A percentile compares a stretch with the other conserved stretches of the same genome.
Evolutionary conservation across 1,284 basidiomycete species (phyloP).

Genomic region (Singerocomus inundabilis): DNA sequence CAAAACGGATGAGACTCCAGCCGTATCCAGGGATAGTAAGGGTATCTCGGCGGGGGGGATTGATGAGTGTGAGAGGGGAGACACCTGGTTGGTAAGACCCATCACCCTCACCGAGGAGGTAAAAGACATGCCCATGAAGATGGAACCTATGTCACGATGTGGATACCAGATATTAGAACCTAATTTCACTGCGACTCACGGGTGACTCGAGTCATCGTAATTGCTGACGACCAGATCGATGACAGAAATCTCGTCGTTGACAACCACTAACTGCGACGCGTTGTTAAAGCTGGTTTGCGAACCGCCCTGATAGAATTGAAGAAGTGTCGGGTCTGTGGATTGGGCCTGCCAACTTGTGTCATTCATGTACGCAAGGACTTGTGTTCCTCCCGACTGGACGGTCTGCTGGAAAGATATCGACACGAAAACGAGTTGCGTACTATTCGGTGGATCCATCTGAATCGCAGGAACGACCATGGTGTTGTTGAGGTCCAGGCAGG

Average conservation of each 20-base stretch:
- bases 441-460: conserved; percentile 30
- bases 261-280: conserved; percentile 25
- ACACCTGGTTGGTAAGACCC: conserved; percentile 23
- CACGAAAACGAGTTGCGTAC: conserved; percentile 20
- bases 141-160: conserved; percentile 24
- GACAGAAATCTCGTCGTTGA: conserved; percentile 30
- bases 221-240: conserved; percentile 27
- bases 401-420: conserved; percentile 33
- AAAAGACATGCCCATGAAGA: conserved; percentile 34
- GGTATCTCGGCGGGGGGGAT: conserved; percentile 33
- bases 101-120: conserved; percentile 26
- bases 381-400: conserved; percentile 27
- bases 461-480: conserved; percentile 31
- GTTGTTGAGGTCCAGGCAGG: conserved; percentile 29
- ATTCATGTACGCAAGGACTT: conserved; percentile 29
- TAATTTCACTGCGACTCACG: conserved; percentile 18
- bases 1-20: conserved; percentile 35
- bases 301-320: conserved; percentile 30
- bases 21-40: conserved; percentile 32
- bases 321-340: conserved; percentile 27
- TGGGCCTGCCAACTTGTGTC: conserved; percentile 29
- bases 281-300: conserved; percentile 27
- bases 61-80: conserved; percentile 25
- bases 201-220: conserved; percentile 33
- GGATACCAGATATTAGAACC: neutral